Evolutionary conservation across 2,329 filamentous ascomycete species (phyloP), one percentile per base, ranked within the genome.

Genomic region (Arthrobotrys sphaeroides): DNA sequence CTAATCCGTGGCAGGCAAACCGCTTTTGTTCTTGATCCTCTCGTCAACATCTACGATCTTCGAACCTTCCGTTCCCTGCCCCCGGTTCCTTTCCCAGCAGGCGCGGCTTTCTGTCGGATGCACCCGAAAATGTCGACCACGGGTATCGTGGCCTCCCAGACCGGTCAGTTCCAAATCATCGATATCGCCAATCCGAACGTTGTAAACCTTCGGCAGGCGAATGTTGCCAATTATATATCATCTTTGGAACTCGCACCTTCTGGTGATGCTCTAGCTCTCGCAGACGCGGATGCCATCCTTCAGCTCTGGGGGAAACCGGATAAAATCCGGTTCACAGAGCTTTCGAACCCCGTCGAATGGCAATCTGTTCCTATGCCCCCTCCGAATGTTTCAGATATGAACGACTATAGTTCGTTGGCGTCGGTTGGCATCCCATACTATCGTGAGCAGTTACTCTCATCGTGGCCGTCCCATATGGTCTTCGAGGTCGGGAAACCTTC

Each of bases 121-220:
- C 95, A 99, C 82, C 95, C 96, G 0, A 90, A 93, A 79, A 91
- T 99, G 88, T 90, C 93, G 18, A 97, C 95, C 0, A 98, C 96
- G 0, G 94, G 92, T 80, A 94, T 99, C 75, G 92, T 99, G 57
- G 90, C 94, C 26, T 97, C 94, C 1, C 93, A 96, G 80, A 91
- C 89, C 45, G 95, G 96, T 0, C 93, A 97, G 82, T 91, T 99
- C 82, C 94, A 99, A 81, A 91, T 98, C 12, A 93, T 98, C 59
- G 95, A 99, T 82, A 87, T 99, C 3, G 93, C 96, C 88, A 97
- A 97, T 77, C 92, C 93, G 0, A 94, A 96, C 80, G 90, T 92
- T 18, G 93, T 92, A 81, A 94, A 91, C 78, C 88, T 97, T 60
- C 88, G 91, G 59, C 93, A 96, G 83, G 90, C 91, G 33, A 93